Conservation (phyloP, 164 flowering plant species). For the Chimonanthus praecox region DNA sequence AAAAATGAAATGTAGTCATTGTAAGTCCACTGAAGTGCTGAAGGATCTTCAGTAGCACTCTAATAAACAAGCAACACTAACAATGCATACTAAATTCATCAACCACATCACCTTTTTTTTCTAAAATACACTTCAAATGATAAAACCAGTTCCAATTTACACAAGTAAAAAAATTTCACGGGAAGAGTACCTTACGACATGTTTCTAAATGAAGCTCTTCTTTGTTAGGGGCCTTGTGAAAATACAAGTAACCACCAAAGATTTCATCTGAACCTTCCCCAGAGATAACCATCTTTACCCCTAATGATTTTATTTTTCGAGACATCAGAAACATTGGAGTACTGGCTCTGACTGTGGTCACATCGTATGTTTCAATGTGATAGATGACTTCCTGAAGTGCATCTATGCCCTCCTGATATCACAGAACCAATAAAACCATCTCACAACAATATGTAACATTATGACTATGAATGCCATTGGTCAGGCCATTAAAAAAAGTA, state of each 20-base stretch:
- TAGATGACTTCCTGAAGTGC: constrained; percentile 95
- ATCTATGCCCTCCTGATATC: constrained; percentile 83
- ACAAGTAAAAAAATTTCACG: background rate
- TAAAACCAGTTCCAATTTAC: background rate
- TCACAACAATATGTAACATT: background rate
- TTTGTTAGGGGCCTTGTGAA: constrained; percentile 95
- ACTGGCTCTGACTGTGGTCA: constrained; percentile 93
- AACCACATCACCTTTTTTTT: background rate
- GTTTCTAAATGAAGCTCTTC: constrained; percentile 85
- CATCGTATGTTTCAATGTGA: constrained; percentile 93
- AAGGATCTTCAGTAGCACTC: background rate
- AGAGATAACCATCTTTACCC: constrained; percentile 94
- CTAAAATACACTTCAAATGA: background rate
- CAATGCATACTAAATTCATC: background rate
- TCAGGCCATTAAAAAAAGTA: constrained; percentile 8
- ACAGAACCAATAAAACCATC: background rate
- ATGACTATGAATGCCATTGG: background rate
- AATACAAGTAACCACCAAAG: constrained; percentile 86
- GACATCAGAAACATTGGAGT: constrained; percentile 99
- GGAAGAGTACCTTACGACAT: constrained; percentile 63
- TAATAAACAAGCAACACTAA: background rate
- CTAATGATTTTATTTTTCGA: constrained; percentile 89
- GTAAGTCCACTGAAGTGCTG: background rate
- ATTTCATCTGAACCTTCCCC: constrained; percentile 98
- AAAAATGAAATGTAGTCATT: background rate